Conservation (phyloP, 176 grass and related monocot species). For the Aegilops sharonensis region DNA sequence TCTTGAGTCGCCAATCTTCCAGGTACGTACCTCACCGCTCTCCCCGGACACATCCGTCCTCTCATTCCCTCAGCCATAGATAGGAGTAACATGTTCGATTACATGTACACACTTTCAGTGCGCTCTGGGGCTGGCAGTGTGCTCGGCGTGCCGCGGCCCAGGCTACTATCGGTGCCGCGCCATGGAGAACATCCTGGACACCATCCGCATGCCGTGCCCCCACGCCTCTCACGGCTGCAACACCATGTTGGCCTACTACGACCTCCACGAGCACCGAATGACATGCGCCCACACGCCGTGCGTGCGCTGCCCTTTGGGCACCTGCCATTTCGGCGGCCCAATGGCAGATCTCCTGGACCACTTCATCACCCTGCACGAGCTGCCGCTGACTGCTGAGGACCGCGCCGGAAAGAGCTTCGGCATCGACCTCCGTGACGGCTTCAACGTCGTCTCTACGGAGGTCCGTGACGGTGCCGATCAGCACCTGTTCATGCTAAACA, state of each 20-base stretch:
- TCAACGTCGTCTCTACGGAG: constrained; percentile 1
- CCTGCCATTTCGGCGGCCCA: not conserved
- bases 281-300: not conserved
- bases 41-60: not conserved
- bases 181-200: not conserved
- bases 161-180: not conserved
- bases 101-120: not conserved
- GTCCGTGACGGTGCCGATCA: not conserved
- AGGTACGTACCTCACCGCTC: not conserved
- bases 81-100: too few species aligned
- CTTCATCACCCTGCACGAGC: not conserved
- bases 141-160: not conserved
- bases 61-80: too few species aligned
- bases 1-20: not conserved
- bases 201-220: not conserved
- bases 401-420: not conserved
- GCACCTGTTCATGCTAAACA: too few species aligned
- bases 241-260: not conserved
- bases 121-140: not conserved
- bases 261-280: not conserved
- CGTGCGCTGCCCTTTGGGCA: not conserved
- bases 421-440: not conserved
- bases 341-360: not conserved
- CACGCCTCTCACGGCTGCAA: not conserved
- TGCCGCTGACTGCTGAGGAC: not conserved